Conservation (phyloP, 768 basidiomycete genomes). For the Serendipita vermifera region DNA sequence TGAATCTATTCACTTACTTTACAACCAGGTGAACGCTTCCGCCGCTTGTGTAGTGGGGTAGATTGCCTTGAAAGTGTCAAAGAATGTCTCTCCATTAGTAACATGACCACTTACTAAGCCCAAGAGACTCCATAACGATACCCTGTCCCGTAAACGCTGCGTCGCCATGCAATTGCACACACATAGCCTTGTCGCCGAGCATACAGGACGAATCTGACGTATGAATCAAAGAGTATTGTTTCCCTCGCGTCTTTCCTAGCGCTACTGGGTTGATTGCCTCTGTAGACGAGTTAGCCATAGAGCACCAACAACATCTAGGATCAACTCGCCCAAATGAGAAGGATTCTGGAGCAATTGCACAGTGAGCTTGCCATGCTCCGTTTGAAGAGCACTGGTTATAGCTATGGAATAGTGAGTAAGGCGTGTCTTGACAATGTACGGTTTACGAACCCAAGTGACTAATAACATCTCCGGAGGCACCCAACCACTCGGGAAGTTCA, state of each 20-base stretch:
- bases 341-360: conserved; percentile 20
- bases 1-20: conserved; percentile 44
- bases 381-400: not conserved
- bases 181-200: conserved; percentile 63
- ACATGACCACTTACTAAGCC: conserved; percentile 45
- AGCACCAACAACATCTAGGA: not conserved
- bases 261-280: conserved; percentile 85
- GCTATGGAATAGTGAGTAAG: not conserved
- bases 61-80: conserved; percentile 39
- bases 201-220: conserved; percentile 35
- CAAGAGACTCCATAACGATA: conserved; percentile 76
- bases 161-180: conserved; percentile 84
- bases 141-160: conserved; percentile 88
- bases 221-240: conserved; percentile 72
- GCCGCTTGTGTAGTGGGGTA: conserved; percentile 85
- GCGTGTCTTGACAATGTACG: no score
- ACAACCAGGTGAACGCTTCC: conserved; percentile 86
- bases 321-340: conserved; percentile 20
- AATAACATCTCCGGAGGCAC: conserved; percentile 71
- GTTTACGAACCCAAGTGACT: conserved; percentile 67
- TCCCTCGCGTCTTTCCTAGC: conserved; percentile 78
- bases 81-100: not conserved
- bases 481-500: conserved; percentile 53
- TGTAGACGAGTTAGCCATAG: conserved; percentile 17
- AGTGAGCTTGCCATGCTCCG: not conserved